A percentile compares a stretch with the other conserved stretches of the same genome.
Conservation (phyloP, 192 early-diverging fungal genomes). For the Obelidium mucronatum region DNA sequence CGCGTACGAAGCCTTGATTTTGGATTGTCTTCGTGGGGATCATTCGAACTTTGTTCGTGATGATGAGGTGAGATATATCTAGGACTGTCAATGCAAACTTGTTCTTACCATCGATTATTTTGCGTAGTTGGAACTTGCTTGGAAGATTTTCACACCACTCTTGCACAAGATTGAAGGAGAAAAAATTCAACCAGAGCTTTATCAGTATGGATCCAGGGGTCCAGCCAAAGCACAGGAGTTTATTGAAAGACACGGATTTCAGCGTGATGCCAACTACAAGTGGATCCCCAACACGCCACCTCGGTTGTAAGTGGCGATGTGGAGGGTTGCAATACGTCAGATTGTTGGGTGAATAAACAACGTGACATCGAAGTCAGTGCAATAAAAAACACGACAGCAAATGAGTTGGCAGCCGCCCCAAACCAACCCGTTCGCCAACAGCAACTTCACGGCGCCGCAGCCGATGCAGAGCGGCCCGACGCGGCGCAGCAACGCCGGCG, state of each 20-base stretch:
- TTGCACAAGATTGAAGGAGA: slow-evolving; percentile 84
- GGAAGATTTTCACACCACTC: slow-evolving; percentile 97
- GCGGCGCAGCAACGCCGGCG: slow-evolving; percentile 15
- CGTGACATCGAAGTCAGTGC: too few species aligned
- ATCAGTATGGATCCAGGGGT: slow-evolving; percentile 85
- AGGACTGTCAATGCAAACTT: background rate
- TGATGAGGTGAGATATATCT: slow-evolving; percentile 42
- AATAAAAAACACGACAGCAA: too few species aligned
- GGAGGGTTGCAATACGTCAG: too few species aligned
- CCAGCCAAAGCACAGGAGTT: slow-evolving; percentile 71
- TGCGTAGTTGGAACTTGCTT: slow-evolving; percentile 82
- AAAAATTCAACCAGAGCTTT: slow-evolving; percentile 72
- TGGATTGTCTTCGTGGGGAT: slow-evolving; percentile 90
- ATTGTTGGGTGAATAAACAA: too few species aligned
- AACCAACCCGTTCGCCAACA: too few species aligned
- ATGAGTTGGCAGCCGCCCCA: too few species aligned
- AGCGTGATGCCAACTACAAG: slow-evolving; percentile 47
- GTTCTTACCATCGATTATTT: background rate
- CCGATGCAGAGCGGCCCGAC: too few species aligned
- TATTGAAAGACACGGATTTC: slow-evolving; percentile 64
- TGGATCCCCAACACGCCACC: slow-evolving; percentile 44
- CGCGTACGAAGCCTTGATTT: slow-evolving; percentile 95
- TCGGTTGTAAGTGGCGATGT: slow-evolving; percentile 23
- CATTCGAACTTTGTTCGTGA: slow-evolving; percentile 93
- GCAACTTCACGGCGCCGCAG: too few species aligned